Base-by-base conservation (phyloP, 441 rosid genomes). In the Lepidium campestre region DNA sequence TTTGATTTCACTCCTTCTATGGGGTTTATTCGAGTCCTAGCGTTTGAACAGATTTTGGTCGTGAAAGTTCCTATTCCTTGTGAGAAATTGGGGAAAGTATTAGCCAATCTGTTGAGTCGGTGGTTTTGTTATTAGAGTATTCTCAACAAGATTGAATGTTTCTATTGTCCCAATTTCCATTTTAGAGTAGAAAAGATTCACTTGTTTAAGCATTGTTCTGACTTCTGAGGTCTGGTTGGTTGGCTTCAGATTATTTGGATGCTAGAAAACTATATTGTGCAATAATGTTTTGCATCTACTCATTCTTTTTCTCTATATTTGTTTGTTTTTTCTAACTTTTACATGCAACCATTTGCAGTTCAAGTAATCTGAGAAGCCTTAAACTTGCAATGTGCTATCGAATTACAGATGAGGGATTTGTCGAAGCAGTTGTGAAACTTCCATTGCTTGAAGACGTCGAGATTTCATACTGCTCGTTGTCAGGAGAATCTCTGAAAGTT, bases 391-490 rank as follows among this genome's bases (percentile, higher is more conserved):
- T 0, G 6, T 82, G 84, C 62, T 0, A 45, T 56, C 1, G 12
- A 23, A 37, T 89, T 52, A 64, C 85, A 3, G 81, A 79, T 56
- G 75, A 72, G 23, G 88, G 82, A 55, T 55, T 85, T 50, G 42
- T 36, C n/a, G 75, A 70, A 75, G 80, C 78, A 17, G 80, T 80
- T 54, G 15, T 48, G 36, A 81, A 75, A 58, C 70, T 82, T 48
- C 81, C 83, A 14, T 70, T 72, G 34, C 70, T 89, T 4, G 89
- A 89, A 77, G 91, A 79, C 29, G 79, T 86, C 8, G 86, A 84
- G 13, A 32, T 85, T 47, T 68, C 79, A 3, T 64, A 44, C 55
- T 78, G 84, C 75, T 7, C 19, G 2, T 34, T 79, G n/a, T 68
- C 81, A 8, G 58, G 37, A 55, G 70, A 78, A 17, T 31, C 81